phyloP scores from a whole-genome alignment of 2,329 filamentous ascomycete genomes.

The Trichophaea hybrida region DNA sequence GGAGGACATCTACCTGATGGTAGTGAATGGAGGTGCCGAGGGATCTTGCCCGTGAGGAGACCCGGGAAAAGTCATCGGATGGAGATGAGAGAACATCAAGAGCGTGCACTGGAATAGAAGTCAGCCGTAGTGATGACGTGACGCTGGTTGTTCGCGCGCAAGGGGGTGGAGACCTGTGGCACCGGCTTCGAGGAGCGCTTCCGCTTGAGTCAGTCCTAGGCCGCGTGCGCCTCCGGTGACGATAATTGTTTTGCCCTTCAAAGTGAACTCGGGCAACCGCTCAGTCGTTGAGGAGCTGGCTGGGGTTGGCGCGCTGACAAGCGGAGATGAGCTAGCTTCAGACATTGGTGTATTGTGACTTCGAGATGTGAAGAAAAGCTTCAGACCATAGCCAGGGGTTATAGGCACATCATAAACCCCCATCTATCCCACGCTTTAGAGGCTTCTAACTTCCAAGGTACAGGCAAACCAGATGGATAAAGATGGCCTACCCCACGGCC shows the following conservation, averaged over 20 bases:
- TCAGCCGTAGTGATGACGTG: background rate
- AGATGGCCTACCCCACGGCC: too few species aligned
- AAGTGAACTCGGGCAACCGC: conserved; percentile 51
- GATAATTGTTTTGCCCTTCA: conserved; percentile 54
- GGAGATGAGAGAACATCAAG: conserved; percentile 48
- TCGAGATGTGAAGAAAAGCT: too few species aligned
- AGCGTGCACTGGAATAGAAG: conserved; percentile 42
- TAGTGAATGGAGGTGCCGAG: conserved; percentile 49
- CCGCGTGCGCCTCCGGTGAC: conserved; percentile 60
- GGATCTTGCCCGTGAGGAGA: conserved; percentile 27
- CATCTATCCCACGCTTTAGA: too few species aligned
- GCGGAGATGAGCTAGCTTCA: too few species aligned
- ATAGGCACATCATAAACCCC: too few species aligned
- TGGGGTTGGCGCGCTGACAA: too few species aligned
- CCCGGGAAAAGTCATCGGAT: conserved; percentile 40
- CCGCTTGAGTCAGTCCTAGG: conserved; percentile 57
- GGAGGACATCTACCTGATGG: conserved; percentile 65
- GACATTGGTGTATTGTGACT: too few species aligned
- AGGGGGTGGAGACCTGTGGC: conserved; percentile 41
- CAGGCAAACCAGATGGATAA: too few species aligned
- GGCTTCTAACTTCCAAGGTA: too few species aligned
- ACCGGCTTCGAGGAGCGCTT: conserved; percentile 60
- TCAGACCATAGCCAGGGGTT: too few species aligned
- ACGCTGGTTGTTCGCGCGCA: background rate
- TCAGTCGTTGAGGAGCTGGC: background rate